Evolutionary conservation across 2,329 filamentous ascomycete genomes (phyloP).

Genomic region (Ophiosphaerella korrae): DNA sequence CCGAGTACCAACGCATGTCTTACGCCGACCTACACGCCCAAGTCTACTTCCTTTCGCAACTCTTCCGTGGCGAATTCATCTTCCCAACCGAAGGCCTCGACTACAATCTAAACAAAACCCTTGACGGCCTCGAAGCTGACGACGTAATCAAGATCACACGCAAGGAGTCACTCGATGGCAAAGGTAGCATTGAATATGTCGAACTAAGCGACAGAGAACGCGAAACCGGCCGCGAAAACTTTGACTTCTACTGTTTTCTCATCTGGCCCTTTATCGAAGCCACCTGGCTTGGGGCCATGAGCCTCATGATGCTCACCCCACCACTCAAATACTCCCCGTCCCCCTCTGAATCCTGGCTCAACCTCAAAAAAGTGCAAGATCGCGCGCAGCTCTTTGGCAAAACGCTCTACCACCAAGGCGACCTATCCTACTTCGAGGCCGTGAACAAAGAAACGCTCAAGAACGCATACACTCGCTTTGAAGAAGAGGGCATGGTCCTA

Average conservation of each 20-base stretch:
- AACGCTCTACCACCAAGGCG: slow-evolving; percentile 95
- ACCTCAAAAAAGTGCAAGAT: slow-evolving; percentile 76
- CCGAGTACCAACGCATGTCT: slow-evolving; percentile 76
- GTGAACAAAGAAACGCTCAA: slow-evolving; percentile 98
- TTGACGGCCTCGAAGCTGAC: slow-evolving; percentile 78
- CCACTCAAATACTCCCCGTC: slow-evolving; percentile 54
- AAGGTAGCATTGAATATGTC: slow-evolving; percentile 63
- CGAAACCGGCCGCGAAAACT: slow-evolving; percentile 84
- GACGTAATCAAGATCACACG: slow-evolving; percentile 73
- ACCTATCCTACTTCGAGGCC: slow-evolving; percentile 95
- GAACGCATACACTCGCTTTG: slow-evolving; percentile 86
- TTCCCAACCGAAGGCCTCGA: slow-evolving; percentile 86
- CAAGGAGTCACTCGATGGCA: slow-evolving; percentile 37
- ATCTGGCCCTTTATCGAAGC: slow-evolving; percentile 99
- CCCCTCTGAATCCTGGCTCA: slow-evolving; percentile 76
- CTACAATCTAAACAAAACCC: slow-evolving; percentile 78
- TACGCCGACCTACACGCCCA: slow-evolving; percentile 77
- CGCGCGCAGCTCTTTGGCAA: slow-evolving; percentile 86
- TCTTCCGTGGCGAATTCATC: slow-evolving; percentile 97
- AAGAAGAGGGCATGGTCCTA: slow-evolving; percentile 86
- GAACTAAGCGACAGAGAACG: slow-evolving; percentile 80
- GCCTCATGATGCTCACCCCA: slow-evolving; percentile 83
- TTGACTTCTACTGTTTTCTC: slow-evolving; percentile 97
- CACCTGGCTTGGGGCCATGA: slow-evolving; percentile 87
- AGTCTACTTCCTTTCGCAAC: slow-evolving; percentile 83